These are phyloP conservation scores for Lasiodiplodia hormozganensis DNA, from an alignment of 2,329 filamentous ascomycete genomes.

Conservation along the genomic window DNA sequence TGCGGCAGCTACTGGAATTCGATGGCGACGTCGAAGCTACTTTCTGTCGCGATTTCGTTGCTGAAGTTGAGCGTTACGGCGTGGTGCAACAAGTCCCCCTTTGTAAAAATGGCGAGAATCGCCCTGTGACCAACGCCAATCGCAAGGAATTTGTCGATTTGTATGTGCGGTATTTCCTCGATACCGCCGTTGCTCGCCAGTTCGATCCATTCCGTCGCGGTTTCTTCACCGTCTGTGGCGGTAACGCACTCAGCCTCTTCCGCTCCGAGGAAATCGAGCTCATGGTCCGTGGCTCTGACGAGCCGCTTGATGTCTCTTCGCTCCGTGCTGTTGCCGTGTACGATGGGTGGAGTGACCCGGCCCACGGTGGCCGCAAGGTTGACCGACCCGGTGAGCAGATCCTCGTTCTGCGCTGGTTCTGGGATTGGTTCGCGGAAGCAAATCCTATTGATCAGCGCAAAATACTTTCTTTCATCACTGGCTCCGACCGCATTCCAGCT, in stretches of 20 bases:
- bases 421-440: constrained; percentile 77
- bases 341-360: constrained; percentile 72
- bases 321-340: constrained; percentile 80
- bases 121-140: constrained; percentile 71
- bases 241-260: constrained; percentile 86
- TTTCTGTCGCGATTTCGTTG: constrained; percentile 82
- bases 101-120: constrained; percentile 63
- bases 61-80: constrained; percentile 80
- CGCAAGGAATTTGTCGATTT: constrained; percentile 85
- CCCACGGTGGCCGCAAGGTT: constrained; percentile 30
- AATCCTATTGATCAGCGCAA: constrained; percentile 74
- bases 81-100: constrained; percentile 71
- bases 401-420: constrained; percentile 80
- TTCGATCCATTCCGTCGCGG: constrained; percentile 94
- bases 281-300: constrained; percentile 83
- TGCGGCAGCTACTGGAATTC: constrained; percentile 79
- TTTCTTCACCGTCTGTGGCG: constrained; percentile 90
- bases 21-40: constrained; percentile 82
- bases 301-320: constrained; percentile 77
- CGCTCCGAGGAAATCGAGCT: constrained; percentile 91
- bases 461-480: constrained; percentile 85
- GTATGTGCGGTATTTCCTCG: constrained; percentile 81
- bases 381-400: constrained; percentile 47
- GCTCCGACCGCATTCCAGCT: constrained; percentile 87
- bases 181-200: constrained; percentile 77